These are phyloP conservation scores for Endocarpon pusillum DNA, from an alignment of 495 filamentous ascomycete species.

Conservation along the genomic window DNA sequence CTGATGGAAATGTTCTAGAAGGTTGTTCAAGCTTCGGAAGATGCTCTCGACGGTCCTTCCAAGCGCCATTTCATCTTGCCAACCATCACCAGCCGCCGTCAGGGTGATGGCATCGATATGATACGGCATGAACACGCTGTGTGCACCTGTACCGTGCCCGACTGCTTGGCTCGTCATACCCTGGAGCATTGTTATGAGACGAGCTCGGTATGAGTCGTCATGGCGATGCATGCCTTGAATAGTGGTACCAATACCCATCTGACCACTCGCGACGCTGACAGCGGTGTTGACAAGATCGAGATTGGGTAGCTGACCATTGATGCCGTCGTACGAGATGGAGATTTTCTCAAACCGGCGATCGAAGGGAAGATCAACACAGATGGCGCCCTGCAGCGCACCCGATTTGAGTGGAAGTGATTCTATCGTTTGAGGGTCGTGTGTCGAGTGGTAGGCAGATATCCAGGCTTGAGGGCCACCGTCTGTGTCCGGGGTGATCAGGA, in stretches of 20 bases:
- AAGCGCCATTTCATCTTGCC: slow-evolving; percentile 94
- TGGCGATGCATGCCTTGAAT: slow-evolving; percentile 83
- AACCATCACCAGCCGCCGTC: slow-evolving; percentile 74
- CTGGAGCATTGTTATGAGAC: slow-evolving; percentile 75
- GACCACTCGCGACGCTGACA: slow-evolving; percentile 69
- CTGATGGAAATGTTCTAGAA: slow-evolving; percentile 93
- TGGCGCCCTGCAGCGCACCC: slow-evolving; percentile 78
- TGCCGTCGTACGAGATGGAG: slow-evolving; percentile 87
- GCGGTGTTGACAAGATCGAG: slow-evolving; percentile 91
- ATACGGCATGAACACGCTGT: slow-evolving; percentile 93
- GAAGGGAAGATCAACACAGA: slow-evolving; percentile 86
- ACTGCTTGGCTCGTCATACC: slow-evolving; percentile 87
- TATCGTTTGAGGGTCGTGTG: slow-evolving; percentile 48
- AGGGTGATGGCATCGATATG: slow-evolving; percentile 94
- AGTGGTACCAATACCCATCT: slow-evolving; percentile 73
- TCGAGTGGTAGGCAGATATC: slow-evolving; percentile 93
- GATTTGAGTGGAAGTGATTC: slow-evolving; percentile 77
- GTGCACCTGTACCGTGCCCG: slow-evolving; percentile 77
- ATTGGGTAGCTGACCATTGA: slow-evolving; percentile 91
- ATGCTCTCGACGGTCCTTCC: slow-evolving; percentile 78
- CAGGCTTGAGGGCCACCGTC: slow-evolving; percentile 85
- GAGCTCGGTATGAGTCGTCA: slow-evolving; percentile 60
- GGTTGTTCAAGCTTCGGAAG: slow-evolving; percentile 83
- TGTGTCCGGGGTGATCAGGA: slow-evolving; percentile 77
- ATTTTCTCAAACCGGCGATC: slow-evolving; percentile 67